phyloP scores from a whole-genome alignment of 2,329 filamentous ascomycete species.

The Verticillium nubilum region DNA sequence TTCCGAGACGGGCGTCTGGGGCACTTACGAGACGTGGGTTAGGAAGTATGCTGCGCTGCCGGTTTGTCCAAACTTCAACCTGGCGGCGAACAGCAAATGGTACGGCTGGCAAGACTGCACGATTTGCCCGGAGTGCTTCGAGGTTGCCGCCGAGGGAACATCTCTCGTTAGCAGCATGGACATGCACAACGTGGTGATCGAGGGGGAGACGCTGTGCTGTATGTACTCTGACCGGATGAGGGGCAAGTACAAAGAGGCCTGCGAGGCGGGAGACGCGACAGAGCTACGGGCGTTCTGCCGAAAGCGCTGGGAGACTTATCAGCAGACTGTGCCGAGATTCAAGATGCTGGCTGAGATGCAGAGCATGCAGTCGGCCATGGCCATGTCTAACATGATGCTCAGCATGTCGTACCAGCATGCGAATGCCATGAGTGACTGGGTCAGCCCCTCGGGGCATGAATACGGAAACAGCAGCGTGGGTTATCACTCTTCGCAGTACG shows the following conservation, averaged over 20 bases:
- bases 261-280: not conserved
- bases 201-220: conserved; percentile 8
- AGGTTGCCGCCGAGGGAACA: conserved; percentile 5
- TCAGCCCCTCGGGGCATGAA: conserved; percentile 12
- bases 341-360: conserved; percentile 6
- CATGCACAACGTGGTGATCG: conserved; percentile 3
- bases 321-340: conserved; percentile 7
- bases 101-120: conserved; percentile 13
- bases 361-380: conserved; percentile 9
- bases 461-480: conserved; percentile 28
- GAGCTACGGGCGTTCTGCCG: conserved; percentile 1
- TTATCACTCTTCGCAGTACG: conserved; percentile 27
- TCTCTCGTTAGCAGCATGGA: not conserved
- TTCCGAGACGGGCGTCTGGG: conserved; percentile 24
- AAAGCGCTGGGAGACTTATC: conserved; percentile 5
- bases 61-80: conserved; percentile 1
- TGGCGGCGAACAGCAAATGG: conserved; percentile 5
- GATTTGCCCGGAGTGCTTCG: conserved; percentile 11
- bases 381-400: conserved; percentile 13
- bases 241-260: conserved; percentile 6
- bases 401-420: conserved; percentile 16
- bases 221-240: conserved; percentile 13
- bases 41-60: conserved; percentile 15
- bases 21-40: conserved; percentile 20
- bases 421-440: conserved; percentile 21